Evolutionary conservation across 1,139 yeast genomes (phyloP).

Genomic region (Pichia inconspicua): DNA sequence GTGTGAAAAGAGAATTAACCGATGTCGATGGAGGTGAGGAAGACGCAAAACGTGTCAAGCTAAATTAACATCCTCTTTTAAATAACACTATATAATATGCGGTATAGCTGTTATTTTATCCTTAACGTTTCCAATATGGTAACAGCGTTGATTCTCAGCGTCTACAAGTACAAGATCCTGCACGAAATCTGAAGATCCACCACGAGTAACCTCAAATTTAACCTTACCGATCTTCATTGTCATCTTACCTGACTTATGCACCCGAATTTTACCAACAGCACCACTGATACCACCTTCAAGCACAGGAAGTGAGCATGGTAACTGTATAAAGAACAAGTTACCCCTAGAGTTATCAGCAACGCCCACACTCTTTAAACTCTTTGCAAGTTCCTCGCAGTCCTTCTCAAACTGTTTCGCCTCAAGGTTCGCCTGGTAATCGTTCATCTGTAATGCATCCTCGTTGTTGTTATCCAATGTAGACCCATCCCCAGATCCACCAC

Average conservation of each 20-base stretch:
- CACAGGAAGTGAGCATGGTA: conserved; percentile 61
- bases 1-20: conserved; percentile 1
- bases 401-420: conserved; percentile 27
- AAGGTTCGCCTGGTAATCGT: conserved; percentile 27
- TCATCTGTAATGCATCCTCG: conserved; percentile 16
- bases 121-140: conserved; percentile 54
- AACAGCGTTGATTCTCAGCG: conserved; percentile 38
- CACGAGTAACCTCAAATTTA: conserved; percentile 61
- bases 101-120: conserved; percentile 47
- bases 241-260: conserved; percentile 76
- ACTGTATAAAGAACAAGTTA: conserved; percentile 48
- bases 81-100: conserved; percentile 20
- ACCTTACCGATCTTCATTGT: conserved; percentile 68
- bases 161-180: conserved; percentile 68
- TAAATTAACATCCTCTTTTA: not conserved
- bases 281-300: conserved; percentile 41
- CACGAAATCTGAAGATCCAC: conserved; percentile 63
- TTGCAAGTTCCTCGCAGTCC: conserved; percentile 32
- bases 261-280: conserved; percentile 59
- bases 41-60: conserved; percentile 7
- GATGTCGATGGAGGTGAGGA: not conserved
- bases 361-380: conserved; percentile 17
- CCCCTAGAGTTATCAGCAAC: not conserved
- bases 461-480: conserved; percentile 7
- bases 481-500: not conserved